These are phyloP conservation scores for Eucalyptus viminalis DNA, from an alignment of 345 rosid species.

Conservation along the genomic window DNA sequence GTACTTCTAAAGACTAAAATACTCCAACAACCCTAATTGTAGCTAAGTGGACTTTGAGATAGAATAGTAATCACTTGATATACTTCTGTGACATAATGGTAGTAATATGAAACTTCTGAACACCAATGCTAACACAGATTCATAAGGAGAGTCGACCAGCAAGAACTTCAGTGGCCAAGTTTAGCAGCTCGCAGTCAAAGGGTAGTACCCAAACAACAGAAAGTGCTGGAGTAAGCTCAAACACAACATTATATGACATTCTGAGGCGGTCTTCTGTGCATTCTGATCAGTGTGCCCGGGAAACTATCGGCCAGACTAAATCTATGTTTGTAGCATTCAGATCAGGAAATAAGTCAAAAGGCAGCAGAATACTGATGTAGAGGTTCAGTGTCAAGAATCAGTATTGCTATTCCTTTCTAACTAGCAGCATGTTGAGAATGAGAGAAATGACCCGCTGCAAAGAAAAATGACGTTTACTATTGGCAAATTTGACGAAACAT, in stretches of 20 bases:
- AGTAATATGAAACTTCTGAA: neutral
- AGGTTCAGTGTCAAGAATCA: neutral
- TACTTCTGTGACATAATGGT: neutral
- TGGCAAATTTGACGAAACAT: neutral
- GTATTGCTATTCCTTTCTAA: neutral
- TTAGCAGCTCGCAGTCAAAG: slow-evolving; percentile 40
- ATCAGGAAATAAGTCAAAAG: slow-evolving; percentile 33
- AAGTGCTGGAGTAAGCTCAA: slow-evolving; percentile 13
- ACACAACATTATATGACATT: slow-evolving; percentile 50
- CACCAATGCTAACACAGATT: slow-evolving; percentile 18
- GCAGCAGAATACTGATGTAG: neutral
- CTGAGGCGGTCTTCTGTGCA: slow-evolving; percentile 45
- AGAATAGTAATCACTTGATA: neutral
- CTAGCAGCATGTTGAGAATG: neutral
- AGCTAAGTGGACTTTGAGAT: neutral
- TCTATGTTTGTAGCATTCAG: slow-evolving; percentile 77
- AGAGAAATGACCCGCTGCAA: neutral
- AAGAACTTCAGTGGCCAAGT: slow-evolving; percentile 45
- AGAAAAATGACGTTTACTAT: neutral
- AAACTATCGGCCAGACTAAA: slow-evolving; percentile 31
- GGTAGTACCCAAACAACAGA: slow-evolving; percentile 16
- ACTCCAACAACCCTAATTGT: neutral
- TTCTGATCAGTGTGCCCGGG: slow-evolving; percentile 12
- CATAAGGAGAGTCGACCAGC: slow-evolving; percentile 31
- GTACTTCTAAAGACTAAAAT: neutral